phyloP scores from a whole-genome alignment of 148 eudicot species.

The Limonium bicolor region DNA sequence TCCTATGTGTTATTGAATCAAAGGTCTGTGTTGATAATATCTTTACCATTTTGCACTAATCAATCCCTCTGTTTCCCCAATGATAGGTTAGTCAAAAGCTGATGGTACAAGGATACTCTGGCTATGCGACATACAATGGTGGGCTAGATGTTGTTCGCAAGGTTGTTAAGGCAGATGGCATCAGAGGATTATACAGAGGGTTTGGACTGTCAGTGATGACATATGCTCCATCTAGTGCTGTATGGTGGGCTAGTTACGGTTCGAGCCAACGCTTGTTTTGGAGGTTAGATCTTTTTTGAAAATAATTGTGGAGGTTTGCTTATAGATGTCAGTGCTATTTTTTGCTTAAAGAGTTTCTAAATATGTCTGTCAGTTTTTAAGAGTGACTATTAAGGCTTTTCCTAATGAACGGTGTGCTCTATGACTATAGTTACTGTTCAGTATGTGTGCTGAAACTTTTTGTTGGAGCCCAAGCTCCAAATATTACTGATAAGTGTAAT shows the following conservation, averaged over 20 bases:
- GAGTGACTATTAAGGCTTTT: too few relatives aligned
- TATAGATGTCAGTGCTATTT: too few relatives aligned
- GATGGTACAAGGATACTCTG: constrained; percentile 99
- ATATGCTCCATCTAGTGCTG: constrained; percentile 95
- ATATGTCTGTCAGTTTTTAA: too few relatives aligned
- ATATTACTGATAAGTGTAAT: too few relatives aligned
- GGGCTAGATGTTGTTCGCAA: constrained; percentile 89
- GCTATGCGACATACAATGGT: constrained; percentile 77
- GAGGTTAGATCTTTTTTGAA: constrained; percentile 70
- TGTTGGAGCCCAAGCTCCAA: too few relatives aligned
- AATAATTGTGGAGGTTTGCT: too few relatives aligned
- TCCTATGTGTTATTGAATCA: too few relatives aligned
- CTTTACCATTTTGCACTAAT: background rate
- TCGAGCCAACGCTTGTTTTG: constrained; percentile 95
- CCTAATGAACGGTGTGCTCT: too few relatives aligned
- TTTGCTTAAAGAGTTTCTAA: too few relatives aligned
- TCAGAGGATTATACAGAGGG: constrained; percentile 88
- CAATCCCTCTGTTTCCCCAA: background rate
- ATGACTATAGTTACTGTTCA: too few relatives aligned
- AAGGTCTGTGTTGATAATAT: too few relatives aligned
- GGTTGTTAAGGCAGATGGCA: constrained; percentile 69
- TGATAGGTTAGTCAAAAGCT: constrained; percentile 83
- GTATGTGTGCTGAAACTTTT: too few relatives aligned
- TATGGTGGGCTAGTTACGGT: constrained; percentile 99
- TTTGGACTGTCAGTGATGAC: constrained; percentile 90